Evolutionary conservation across 176 grass and related monocot genomes (phyloP).

Genomic region (Juncus inflexus): DNA sequence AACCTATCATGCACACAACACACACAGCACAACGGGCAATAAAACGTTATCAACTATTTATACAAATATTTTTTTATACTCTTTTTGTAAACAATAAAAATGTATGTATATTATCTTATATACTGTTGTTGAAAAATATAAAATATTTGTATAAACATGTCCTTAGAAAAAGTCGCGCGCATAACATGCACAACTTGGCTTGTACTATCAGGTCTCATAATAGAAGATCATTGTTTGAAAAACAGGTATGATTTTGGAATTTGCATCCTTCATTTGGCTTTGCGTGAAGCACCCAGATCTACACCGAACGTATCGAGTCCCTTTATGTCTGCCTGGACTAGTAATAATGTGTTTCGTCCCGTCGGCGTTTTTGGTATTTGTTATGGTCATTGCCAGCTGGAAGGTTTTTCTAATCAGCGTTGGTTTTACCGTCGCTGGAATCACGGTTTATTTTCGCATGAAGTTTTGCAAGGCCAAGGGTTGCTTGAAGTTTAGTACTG

Average conservation of each 20-base stretch:
- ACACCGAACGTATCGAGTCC: conserved; percentile 56
- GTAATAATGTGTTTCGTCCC: conserved; percentile 56
- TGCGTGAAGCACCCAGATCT: conserved; percentile 39
- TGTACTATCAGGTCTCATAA: no score
- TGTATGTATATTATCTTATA: no score
- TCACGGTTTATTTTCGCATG: conserved; percentile 56
- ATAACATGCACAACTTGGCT: no score
- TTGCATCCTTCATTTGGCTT: conserved; percentile 71
- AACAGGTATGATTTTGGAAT: conserved; percentile 74
- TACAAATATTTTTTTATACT: no score
- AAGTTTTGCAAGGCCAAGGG: conserved; percentile 41
- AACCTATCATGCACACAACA: no score
- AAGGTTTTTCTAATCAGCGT: conserved; percentile 58
- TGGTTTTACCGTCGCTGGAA: conserved; percentile 40
- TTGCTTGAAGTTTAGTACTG: conserved; percentile 42
- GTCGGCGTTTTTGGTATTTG: conserved; percentile 68
- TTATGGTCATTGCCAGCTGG: conserved; percentile 86
- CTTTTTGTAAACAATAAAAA: no score
- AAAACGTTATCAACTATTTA: no score
- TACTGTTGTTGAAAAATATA: no score
- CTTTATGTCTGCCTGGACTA: conserved; percentile 21
- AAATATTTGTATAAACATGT: no score
- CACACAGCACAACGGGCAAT: no score
- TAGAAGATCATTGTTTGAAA: no score
- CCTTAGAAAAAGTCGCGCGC: no score